phyloP scores from a whole-genome alignment of 352 stramenopile genomes.

The Pythium graminicola region DNA sequence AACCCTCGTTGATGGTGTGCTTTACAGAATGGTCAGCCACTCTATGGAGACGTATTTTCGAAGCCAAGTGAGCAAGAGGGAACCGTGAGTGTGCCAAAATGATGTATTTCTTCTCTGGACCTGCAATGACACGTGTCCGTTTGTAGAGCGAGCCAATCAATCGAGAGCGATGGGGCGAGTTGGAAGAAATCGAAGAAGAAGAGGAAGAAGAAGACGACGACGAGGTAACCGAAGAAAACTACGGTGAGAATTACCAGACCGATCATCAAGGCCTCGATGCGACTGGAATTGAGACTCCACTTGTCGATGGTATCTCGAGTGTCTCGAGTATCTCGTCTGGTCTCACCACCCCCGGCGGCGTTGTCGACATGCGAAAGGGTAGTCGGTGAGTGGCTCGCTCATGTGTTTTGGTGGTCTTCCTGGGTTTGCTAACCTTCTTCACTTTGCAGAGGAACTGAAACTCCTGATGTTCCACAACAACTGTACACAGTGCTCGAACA shows the following conservation, averaged over 20 bases:
- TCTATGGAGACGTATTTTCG: conserved; percentile 97
- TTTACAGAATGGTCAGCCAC: conserved; percentile 74
- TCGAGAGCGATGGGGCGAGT: conserved; percentile 61
- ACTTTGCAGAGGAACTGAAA: conserved; percentile 41
- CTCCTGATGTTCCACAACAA: conserved; percentile 53
- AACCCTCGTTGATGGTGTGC: neutral
- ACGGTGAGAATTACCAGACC: conserved; percentile 24
- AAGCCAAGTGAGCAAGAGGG: conserved; percentile 27
- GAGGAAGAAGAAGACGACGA: conserved; percentile 49
- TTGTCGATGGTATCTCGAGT: conserved; percentile 58
- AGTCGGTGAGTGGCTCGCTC: conserved; percentile 30
- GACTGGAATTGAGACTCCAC: conserved; percentile 48
- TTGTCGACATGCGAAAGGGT: conserved; percentile 76
- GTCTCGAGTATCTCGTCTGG: conserved; percentile 44
- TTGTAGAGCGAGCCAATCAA: conserved; percentile 42
- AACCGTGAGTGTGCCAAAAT: neutral
- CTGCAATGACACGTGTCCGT: neutral
- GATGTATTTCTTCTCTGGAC: neutral
- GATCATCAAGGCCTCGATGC: conserved; percentile 36
- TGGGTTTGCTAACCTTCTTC: conserved; percentile 1
- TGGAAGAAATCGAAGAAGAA: conserved; percentile 51
- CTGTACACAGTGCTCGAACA: conserved; percentile 77
- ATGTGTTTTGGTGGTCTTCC: neutral
- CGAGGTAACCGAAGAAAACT: conserved; percentile 22
- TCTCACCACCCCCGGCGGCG: conserved; percentile 56